Evolutionary conservation across 495 filamentous ascomycete species (phyloP).

Genomic region (Penicillium lividum): DNA sequence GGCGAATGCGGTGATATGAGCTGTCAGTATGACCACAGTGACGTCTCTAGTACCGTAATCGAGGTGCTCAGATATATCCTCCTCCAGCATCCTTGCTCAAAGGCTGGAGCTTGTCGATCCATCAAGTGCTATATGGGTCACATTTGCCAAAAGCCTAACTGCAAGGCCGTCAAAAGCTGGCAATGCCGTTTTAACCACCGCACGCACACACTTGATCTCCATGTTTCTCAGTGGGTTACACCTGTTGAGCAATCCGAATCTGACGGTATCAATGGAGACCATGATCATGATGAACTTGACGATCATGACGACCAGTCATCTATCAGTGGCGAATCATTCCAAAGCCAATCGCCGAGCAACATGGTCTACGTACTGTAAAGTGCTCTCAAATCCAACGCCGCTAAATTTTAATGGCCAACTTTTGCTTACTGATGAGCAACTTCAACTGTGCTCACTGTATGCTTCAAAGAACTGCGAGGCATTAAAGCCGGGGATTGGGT

Average conservation of each 20-base stretch:
- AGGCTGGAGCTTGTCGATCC: constrained; percentile 37
- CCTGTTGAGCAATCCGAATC: constrained; percentile 24
- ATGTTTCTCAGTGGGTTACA: constrained; percentile 31
- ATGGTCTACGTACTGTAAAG: constrained; percentile 9
- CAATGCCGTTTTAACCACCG: constrained; percentile 37
- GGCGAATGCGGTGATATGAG: constrained; percentile 38
- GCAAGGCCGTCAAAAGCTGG: constrained; percentile 36
- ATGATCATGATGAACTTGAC: background rate
- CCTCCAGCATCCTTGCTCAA: constrained; percentile 38
- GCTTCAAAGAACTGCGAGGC: constrained; percentile 7
- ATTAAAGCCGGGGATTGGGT: background rate
- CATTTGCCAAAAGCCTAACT: constrained; percentile 45
- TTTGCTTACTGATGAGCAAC: constrained; percentile 12
- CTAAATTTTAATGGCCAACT: background rate
- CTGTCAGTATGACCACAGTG: constrained; percentile 43
- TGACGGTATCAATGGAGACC: background rate
- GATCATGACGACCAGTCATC: constrained; percentile 20
- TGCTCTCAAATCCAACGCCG: background rate
- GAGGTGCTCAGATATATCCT: constrained; percentile 41
- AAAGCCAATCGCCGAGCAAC: constrained; percentile 15
- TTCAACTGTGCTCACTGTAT: constrained; percentile 13
- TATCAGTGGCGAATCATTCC: constrained; percentile 25
- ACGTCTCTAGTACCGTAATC: constrained; percentile 33
- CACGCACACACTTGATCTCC: constrained; percentile 34
- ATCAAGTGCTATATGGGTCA: constrained; percentile 48